Evolutionary conservation across 805 yeast species (phyloP), one percentile per base, ranked within the genome.

Genomic region (Yamadazyma sp.): DNA sequence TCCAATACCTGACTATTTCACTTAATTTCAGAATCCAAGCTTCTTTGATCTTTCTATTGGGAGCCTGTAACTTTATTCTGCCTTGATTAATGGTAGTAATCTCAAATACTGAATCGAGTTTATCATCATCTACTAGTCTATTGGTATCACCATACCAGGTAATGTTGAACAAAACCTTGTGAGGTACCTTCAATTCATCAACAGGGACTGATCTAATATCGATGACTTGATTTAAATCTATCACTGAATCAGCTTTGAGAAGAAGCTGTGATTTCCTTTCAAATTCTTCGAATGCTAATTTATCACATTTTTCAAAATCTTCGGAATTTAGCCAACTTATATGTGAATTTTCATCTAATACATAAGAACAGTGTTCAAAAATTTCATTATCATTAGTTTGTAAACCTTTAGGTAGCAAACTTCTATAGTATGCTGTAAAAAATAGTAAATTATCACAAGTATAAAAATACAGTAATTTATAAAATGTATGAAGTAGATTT

Each of bases 21-120:
- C 37, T 42, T 22, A 89, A 57, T 33, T 76, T 58, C 0, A 16
- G n/a, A 0, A 82, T 67, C 98, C 96, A 89, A 42, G 73, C 75
- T 45, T 78, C 74, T 30, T 91, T 64, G 0, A 71, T 49, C 0
- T 21, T 23, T 12, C 61, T 45, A 40, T 65, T 62, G 2, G 78
- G 75, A 0, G 93, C 86, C 37, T 79, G 75, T 8, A 86, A 54
- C 28, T 70, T 64, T 9, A 82, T 40, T 1, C 34, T 40, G 0
- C 73, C 47, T 0, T 79, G 81, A 38, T 75, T 69, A 1, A 47
- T 44, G 46, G 79, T 60, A 3, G 53, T 56, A 1, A 86, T 62
- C 30, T 74, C 76, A 44, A 86, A 76, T 6, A 70, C 69, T 3
- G 79, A 67, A 35, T 77, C 77, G 1, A 55, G 38, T 14, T 68